Conservation (phyloP, 495 filamentous ascomycete genomes). For the Cercophora scortea region DNA sequence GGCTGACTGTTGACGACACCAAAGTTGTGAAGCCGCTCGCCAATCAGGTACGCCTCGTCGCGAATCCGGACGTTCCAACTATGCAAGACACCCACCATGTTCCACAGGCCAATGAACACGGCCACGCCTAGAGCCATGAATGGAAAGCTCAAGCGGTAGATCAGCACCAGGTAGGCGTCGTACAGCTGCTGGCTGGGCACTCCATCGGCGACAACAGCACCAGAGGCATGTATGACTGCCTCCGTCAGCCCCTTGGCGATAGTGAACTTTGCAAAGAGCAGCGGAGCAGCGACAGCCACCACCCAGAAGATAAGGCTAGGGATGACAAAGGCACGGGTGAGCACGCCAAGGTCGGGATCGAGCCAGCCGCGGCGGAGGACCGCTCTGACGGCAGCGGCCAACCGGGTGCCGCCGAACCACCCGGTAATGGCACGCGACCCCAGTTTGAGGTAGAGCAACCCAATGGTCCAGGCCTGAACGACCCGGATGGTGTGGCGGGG, state of each 20-base stretch:
- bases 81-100: conserved; percentile 55
- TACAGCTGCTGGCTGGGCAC: conserved; percentile 23
- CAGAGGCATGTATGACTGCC: conserved; percentile 1
- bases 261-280: conserved; percentile 22
- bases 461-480: conserved; percentile 89
- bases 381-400: conserved; percentile 63
- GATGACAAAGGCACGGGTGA: conserved; percentile 76
- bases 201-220: conserved; percentile 12
- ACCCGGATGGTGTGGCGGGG: conserved; percentile 73
- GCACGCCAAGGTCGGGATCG: conserved; percentile 66
- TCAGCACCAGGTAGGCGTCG: conserved; percentile 40
- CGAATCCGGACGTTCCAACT: conserved; percentile 76
- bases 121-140: conserved; percentile 42
- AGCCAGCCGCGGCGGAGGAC: conserved; percentile 75
- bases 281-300: conserved; percentile 52
- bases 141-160: conserved; percentile 71
- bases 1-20: conserved; percentile 45
- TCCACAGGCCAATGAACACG: conserved; percentile 23
- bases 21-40: conserved; percentile 89
- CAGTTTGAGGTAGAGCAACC: conserved; percentile 86
- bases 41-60: conserved; percentile 95
- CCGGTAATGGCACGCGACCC: conserved; percentile 62
- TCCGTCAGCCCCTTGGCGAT: conserved; percentile 23
- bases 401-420: conserved; percentile 53
- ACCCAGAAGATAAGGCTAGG: conserved; percentile 55